These are phyloP conservation scores for Aspergillus homomorphus DNA, from an alignment of 495 filamentous ascomycete genomes.

Conservation along the genomic window DNA sequence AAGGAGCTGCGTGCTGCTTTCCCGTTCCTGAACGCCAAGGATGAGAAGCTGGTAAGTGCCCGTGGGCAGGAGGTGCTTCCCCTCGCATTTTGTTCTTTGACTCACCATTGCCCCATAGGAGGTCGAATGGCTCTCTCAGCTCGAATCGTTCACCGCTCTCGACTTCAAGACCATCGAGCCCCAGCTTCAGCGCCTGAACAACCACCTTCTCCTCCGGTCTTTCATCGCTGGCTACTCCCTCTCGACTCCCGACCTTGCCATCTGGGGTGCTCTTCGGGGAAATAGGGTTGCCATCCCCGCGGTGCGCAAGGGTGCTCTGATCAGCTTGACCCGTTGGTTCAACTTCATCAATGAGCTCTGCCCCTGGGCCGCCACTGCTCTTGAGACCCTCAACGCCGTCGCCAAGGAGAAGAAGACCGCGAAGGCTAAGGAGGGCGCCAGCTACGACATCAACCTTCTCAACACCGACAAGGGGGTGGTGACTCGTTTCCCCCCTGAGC, in stretches of 20 bases:
- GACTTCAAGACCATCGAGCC: conserved; percentile 81
- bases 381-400: conserved; percentile 59
- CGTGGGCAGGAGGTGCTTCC: conserved; percentile 2
- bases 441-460: conserved; percentile 84
- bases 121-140: conserved; percentile 56
- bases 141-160: conserved; percentile 49
- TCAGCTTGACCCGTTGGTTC: conserved; percentile 87
- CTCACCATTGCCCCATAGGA: conserved; percentile 29
- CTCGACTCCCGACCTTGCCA: conserved; percentile 71
- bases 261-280: conserved; percentile 81
- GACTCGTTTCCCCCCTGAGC: conserved; percentile 92
- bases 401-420: conserved; percentile 64
- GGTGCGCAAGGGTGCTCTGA: conserved; percentile 71
- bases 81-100: background rate
- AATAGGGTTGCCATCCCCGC: conserved; percentile 82
- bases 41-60: conserved; percentile 39
- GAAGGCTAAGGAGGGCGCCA: conserved; percentile 77
- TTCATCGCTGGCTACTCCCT: conserved; percentile 81
- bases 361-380: conserved; percentile 50
- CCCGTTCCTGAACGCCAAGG: conserved; percentile 44
- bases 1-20: conserved; percentile 40
- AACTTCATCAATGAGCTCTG: conserved; percentile 77
- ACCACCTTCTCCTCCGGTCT: conserved; percentile 80
- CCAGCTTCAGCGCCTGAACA: conserved; percentile 73
- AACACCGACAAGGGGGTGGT: conserved; percentile 91